Percentiles rank a stretch among this genome's conserved stretches.
Conservation (phyloP, 2,329 filamentous ascomycete species). For the Alternaria sp. region DNA sequence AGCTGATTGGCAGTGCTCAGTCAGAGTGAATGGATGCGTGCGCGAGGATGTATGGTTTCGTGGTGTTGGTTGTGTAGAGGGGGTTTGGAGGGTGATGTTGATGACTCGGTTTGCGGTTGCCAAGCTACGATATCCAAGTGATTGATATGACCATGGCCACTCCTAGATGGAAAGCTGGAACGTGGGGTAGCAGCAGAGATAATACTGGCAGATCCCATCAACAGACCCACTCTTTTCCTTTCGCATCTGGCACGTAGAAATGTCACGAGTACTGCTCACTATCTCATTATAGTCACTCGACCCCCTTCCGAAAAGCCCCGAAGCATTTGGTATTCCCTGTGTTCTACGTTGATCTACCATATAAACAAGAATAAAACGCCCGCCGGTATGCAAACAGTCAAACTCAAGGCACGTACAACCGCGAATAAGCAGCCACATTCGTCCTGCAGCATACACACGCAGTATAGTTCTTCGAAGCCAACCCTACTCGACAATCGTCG, state of each 20-base stretch:
- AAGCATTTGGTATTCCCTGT: not conserved
- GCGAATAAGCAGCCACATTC: constrained; percentile 86
- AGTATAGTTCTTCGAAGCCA: constrained; percentile 97
- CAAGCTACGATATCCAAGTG: constrained; percentile 18
- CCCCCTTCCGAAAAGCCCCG: constrained; percentile 14
- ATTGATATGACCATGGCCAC: constrained; percentile 29
- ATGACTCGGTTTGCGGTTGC: constrained; percentile 23
- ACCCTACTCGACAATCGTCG: constrained; percentile 90
- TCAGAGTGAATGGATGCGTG: constrained; percentile 34
- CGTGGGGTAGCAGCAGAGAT: constrained; percentile 21
- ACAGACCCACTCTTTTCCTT: constrained; percentile 12
- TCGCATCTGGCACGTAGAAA: constrained; percentile 3
- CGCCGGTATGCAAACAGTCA: not conserved
- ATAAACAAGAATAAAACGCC: constrained; percentile 6
- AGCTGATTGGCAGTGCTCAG: constrained; percentile 59
- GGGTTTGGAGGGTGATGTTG: constrained; percentile 18
- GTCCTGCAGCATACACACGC: constrained; percentile 94
- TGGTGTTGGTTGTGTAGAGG: constrained; percentile 25
- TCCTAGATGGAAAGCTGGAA: constrained; percentile 14
- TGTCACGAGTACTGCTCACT: constrained; percentile 10
- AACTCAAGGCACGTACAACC: constrained; percentile 81
- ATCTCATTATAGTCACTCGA: constrained; percentile 1
- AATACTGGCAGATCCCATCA: constrained; percentile 7
- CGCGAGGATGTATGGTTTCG: constrained; percentile 28
- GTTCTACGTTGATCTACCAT: not conserved